Percentiles rank a stretch among this genome's conserved stretches.
Conservation (phyloP, 768 basidiomycete species). For the Podaxis pistillaris region DNA sequence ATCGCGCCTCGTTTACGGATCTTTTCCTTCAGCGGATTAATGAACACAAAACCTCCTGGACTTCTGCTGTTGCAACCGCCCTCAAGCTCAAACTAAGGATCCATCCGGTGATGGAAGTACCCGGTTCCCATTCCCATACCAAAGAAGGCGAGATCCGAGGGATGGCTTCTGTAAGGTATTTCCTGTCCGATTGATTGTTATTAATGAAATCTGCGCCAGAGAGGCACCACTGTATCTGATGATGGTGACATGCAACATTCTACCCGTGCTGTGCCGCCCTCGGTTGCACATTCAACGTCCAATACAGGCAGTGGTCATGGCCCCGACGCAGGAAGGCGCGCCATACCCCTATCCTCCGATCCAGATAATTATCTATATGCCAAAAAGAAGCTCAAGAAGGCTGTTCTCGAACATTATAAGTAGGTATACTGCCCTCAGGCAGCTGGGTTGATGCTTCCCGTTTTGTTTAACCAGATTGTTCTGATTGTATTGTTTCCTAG, state of each 20-base stretch:
- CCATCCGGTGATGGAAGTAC: neutral
- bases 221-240: neutral
- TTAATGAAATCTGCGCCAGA: neutral
- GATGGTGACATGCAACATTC: neutral
- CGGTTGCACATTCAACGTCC: neutral
- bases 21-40: constrained; percentile 18
- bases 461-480: neutral
- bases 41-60: constrained; percentile 19
- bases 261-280: neutral
- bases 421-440: constrained; percentile 24
- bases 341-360: constrained; percentile 35
- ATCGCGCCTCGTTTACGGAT: neutral
- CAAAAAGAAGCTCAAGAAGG: constrained; percentile 82
- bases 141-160: neutral
- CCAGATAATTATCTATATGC: constrained; percentile 83
- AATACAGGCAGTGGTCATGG: neutral
- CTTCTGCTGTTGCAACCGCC: constrained; percentile 14
- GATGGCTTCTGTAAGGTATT: neutral
- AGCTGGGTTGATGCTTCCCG: neutral
- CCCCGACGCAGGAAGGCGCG: neutral
- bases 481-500: constrained; percentile 31
- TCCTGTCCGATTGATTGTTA: neutral
- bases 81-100: constrained; percentile 15
- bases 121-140: neutral
- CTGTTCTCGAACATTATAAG: constrained; percentile 83